Evolutionary conservation across 371 early-diverging fungal genomes (phyloP).

Genomic region (Lichtheimia ramosa): DNA sequence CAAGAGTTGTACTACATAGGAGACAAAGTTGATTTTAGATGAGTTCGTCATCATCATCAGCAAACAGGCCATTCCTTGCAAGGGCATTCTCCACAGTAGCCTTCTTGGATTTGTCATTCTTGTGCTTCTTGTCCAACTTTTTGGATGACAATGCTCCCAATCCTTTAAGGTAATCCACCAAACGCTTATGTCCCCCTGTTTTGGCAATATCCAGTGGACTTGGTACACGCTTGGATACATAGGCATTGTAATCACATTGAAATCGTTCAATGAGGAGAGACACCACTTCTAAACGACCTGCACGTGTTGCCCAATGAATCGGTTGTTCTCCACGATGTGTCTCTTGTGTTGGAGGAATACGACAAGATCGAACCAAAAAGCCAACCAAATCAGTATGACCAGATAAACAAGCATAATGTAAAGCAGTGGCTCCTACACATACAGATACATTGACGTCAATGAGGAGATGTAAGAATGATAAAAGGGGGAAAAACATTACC

Average conservation of each 20-base stretch:
- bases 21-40: slow-evolving; percentile 9
- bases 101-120: slow-evolving; percentile 26
- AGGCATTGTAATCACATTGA: slow-evolving; percentile 34
- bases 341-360: slow-evolving; percentile 21
- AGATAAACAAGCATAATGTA: slow-evolving; percentile 47
- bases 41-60: slow-evolving; percentile 7
- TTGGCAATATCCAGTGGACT: slow-evolving; percentile 47
- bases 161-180: slow-evolving; percentile 40
- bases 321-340: slow-evolving; percentile 33
- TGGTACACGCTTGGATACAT: slow-evolving; percentile 26
- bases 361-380: slow-evolving; percentile 27
- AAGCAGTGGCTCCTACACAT: slow-evolving; percentile 31
- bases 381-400: slow-evolving; percentile 40
- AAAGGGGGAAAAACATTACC: slow-evolving; percentile 22
- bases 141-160: slow-evolving; percentile 36
- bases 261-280: slow-evolving; percentile 31
- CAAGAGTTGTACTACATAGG: neutral
- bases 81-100: slow-evolving; percentile 29
- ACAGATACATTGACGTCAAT: neutral
- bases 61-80: slow-evolving; percentile 36
- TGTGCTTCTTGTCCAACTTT: slow-evolving; percentile 46
- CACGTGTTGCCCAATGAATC: slow-evolving; percentile 41
- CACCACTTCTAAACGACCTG: slow-evolving; percentile 35
- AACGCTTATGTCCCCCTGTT: slow-evolving; percentile 32
- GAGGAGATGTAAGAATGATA: neutral